phyloP scores from a whole-genome alignment of 495 filamentous ascomycete genomes.

The Lichenothelia convexa region DNA sequence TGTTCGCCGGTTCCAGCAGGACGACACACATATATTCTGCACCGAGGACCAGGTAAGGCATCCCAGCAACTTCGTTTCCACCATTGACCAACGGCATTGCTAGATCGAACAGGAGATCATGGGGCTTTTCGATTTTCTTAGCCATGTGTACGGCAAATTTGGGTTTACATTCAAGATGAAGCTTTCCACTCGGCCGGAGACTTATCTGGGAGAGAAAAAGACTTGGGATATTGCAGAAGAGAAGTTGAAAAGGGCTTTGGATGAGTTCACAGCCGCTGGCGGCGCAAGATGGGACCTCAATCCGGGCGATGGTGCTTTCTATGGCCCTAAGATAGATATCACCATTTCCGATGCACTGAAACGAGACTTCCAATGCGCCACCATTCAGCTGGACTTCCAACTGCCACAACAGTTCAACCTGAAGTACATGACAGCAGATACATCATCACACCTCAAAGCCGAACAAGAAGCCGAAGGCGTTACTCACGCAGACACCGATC shows the following conservation, averaged over 20 bases:
- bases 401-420: slow-evolving; percentile 70
- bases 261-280: slow-evolving; percentile 46
- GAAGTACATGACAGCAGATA: slow-evolving; percentile 59
- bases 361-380: slow-evolving; percentile 78
- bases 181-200: slow-evolving; percentile 85
- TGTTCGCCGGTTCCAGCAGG: slow-evolving; percentile 85
- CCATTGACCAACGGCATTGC: slow-evolving; percentile 4
- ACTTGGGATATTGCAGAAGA: slow-evolving; percentile 79
- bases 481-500: slow-evolving; percentile 15
- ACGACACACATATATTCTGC: slow-evolving; percentile 91
- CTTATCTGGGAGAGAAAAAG: slow-evolving; percentile 67
- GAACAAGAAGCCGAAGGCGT: slow-evolving; percentile 16
- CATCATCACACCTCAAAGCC: slow-evolving; percentile 17
- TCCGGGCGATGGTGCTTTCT: slow-evolving; percentile 90
- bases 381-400: slow-evolving; percentile 94
- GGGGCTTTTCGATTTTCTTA: slow-evolving; percentile 75
- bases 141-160: slow-evolving; percentile 67
- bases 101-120: slow-evolving; percentile 68
- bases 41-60: slow-evolving; percentile 45
- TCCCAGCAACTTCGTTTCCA: not conserved
- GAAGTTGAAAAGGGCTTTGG: slow-evolving; percentile 56
- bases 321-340: slow-evolving; percentile 92
- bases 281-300: slow-evolving; percentile 74
- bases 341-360: slow-evolving; percentile 65
- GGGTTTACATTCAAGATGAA: slow-evolving; percentile 95